Base-by-base conservation (phyloP, 371 early-diverging fungal species). In the Apophysomyces trapeziformis region DNA sequence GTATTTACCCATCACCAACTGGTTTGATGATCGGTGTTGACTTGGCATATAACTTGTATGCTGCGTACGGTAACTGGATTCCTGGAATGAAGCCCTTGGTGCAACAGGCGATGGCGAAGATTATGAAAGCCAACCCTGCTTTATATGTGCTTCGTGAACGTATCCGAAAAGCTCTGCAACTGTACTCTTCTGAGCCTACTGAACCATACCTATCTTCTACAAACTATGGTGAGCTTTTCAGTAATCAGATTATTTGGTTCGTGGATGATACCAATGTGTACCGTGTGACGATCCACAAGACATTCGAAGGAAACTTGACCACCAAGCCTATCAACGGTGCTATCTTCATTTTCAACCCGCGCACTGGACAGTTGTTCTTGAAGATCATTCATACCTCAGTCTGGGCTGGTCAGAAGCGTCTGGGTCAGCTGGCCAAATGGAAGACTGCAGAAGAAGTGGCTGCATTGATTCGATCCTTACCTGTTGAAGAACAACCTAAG, bases 401-500 rank as follows among this genome's bases (percentile, higher is more conserved):
- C 35, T 99, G 98, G 98, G 97, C 98, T 26, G 98, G 98, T 58
- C 98, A 99, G 79, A 97, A 98, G 76, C 96, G 98, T 85, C 85
- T 98, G 35, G 98, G 97, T 70, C 99, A 98, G 83, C 84, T 99
- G 75, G 98, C 98, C 59, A 97, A 98, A 70, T 97, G 99, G 99
- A 98, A 97, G 89, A 98, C 97, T 5, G 98, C 99, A 9, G 98
- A 98, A 91, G 99, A 97, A 94, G 97, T 97, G 0, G 98, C 97
- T 45, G 99, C 98, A 21, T 86, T 99, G 79, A 96, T 98, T 87
- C 94, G 99, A 60, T 98, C 99, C 16, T 78, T 99, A 57, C 97
- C 98, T 56, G 92, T 98, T 6, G 99, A 98, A 90, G 98, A 98
- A 87, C 99, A 99, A 83, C 98, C 99, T 44, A 96, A 96, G 82